Evolutionary conservation across 805 yeast genomes (phyloP).

Genomic region (Tetrapisispora pingtungensis): DNA sequence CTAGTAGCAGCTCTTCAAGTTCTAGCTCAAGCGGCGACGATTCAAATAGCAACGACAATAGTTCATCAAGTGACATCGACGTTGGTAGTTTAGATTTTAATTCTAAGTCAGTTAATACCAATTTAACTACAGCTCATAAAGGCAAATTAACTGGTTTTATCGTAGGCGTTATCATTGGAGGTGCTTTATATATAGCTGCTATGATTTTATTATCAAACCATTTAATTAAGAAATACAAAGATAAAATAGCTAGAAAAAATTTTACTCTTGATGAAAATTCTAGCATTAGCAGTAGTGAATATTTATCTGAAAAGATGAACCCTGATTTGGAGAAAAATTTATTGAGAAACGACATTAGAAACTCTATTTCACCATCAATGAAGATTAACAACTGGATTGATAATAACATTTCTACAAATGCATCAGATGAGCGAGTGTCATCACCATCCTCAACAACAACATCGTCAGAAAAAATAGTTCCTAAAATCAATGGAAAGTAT

Average conservation of each 20-base stretch:
- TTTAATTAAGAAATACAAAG: conserved; percentile 33
- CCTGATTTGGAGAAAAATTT: conserved; percentile 9
- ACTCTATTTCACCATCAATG: conserved; percentile 18
- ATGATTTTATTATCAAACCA: conserved; percentile 47
- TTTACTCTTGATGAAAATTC: conserved; percentile 15
- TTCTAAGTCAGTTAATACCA: conserved; percentile 6
- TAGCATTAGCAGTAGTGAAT: conserved; percentile 11
- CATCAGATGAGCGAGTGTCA: not conserved
- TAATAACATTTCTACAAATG: conserved; percentile 10
- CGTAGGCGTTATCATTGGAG: conserved; percentile 75
- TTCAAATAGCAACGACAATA: conserved; percentile 6
- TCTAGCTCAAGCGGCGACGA: conserved; percentile 34
- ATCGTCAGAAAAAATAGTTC: not conserved
- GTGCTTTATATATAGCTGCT: conserved; percentile 50
- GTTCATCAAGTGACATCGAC: conserved; percentile 5
- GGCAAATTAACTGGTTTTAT: conserved; percentile 64
- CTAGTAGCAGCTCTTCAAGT: conserved; percentile 30
- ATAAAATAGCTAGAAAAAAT: conserved; percentile 6
- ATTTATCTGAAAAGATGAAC: conserved; percentile 4
- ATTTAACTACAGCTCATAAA: conserved; percentile 24
- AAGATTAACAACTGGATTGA: conserved; percentile 29
- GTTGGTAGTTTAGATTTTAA: conserved; percentile 19
- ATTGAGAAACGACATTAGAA: not conserved
- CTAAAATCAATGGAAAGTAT: conserved; percentile 20
- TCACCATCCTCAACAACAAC: not conserved